Percentiles rank a stretch among this genome's conserved stretches.
Evolutionary conservation across 2,329 filamentous ascomycete genomes (phyloP).

Genomic region (Stagonosporopsis vannaccii): DNA sequence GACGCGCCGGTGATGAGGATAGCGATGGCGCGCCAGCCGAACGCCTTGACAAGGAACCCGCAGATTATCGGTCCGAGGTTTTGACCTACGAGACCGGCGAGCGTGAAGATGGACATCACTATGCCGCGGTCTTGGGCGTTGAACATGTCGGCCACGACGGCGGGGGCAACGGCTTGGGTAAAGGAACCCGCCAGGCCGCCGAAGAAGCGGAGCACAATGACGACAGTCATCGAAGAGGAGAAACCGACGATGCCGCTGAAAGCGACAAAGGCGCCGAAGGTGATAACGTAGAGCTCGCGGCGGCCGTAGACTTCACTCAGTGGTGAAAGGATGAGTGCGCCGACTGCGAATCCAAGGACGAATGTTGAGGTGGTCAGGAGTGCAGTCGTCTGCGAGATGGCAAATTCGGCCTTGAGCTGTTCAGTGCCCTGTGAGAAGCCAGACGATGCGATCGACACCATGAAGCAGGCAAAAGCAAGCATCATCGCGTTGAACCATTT

Average conservation of each 20-base stretch:
- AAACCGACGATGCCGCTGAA: conserved; percentile 40
- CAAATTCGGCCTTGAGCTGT: conserved; percentile 37
- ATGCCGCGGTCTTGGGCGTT: conserved; percentile 66
- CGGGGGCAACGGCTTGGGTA: conserved; percentile 38
- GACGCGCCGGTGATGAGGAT: conserved; percentile 74
- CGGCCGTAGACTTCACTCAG: conserved; percentile 43
- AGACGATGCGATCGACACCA: conserved; percentile 38
- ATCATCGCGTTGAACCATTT: conserved; percentile 43
- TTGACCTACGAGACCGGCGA: conserved; percentile 67
- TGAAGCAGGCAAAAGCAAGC: conserved; percentile 39
- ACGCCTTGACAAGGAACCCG: conserved; percentile 68
- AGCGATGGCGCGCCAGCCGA: conserved; percentile 76
- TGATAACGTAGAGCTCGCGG: conserved; percentile 27
- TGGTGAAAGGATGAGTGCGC: conserved; percentile 36
- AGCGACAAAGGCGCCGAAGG: conserved; percentile 30
- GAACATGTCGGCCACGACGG: conserved; percentile 61
- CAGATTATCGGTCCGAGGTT: conserved; percentile 67
- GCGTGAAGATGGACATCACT: conserved; percentile 66
- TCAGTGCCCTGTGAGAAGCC: conserved; percentile 35
- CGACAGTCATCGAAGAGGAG: conserved; percentile 29
- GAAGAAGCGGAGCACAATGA: conserved; percentile 42
- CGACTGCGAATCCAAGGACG: conserved; percentile 40
- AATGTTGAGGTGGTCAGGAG: conserved; percentile 39
- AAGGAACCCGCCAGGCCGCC: conserved; percentile 41
- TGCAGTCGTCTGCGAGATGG: conserved; percentile 25